Base-by-base conservation (phyloP, 768 basidiomycete genomes). In the Pulveroboletus sp. region DNA sequence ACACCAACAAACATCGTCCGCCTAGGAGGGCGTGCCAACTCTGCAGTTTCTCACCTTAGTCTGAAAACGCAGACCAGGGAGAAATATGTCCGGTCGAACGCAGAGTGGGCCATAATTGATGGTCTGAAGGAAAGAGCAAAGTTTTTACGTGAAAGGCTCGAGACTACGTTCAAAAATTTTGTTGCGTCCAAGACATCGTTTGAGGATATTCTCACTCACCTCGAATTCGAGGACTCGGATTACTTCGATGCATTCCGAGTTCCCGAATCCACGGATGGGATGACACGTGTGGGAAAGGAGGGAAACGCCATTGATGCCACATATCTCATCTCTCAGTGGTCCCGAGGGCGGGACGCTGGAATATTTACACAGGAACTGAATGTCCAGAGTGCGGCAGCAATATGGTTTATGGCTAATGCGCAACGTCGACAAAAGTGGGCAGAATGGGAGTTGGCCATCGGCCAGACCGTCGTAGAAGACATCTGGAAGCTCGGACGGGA, bases 261-360 rank as follows among this genome's bases (percentile, higher is more conserved):
- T 14, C 73, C 81, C 5, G 37, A 57, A 40, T 46, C 67, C 17
- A 49, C 57, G 0, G 75, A 77, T 49, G 81, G 76, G 6, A 79
- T 82, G 78, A 56, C 49, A 5, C 35, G 46, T 4, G 73, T 83
- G 14, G 80, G 74, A 10, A 66, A 55, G 41, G 61, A 60, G 0
- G 80, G 81, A 3, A 59, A 63, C 7, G 50, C 61, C 0, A 49
- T 80, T 6, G 48, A 63, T 1, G 28, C 48, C 1, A 54, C 60
- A 5, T 82, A 82, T 54, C 70, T 85, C 13, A 45, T 83, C 17
- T 46, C 69, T 24, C 71, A 61, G 24, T 85, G 84, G 83, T 43
- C 51, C 0, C 53, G 50, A 0, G 80, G 79, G 4, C 8, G 46
- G 26, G 61, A 78, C 51, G 73, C 79, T 8, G 81, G 79, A 0